Base-by-base conservation (phyloP, 345 rosid genomes). In the Eutrema japonicum region DNA sequence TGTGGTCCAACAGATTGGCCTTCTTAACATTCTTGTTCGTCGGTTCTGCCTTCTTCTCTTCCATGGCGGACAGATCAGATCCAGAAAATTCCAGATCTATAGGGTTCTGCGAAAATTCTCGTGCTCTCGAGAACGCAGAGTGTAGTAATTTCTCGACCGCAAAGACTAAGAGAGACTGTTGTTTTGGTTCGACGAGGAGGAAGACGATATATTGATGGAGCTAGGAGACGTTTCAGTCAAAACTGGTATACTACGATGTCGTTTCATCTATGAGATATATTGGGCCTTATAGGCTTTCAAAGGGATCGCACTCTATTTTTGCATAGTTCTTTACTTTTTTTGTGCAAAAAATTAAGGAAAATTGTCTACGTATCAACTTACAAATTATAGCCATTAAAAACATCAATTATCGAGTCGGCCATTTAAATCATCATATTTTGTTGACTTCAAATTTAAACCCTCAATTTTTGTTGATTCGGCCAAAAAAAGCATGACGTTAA, bases 1-100 rank as follows among this genome's bases (percentile, higher is more conserved):
- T 76, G 79, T 92, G 99, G 83, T 96, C 99, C 53, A 92, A 71
- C 30, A 96, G 91, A 82, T 92, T 96, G 41, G 92, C 85, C 79
- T 92, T 92, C 89, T 88, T 95, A 26, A 83, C 85, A 71, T 65
- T 85, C 67, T 89, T 87, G 78, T 45, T 83, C 32, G 81, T 81
- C 72, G 71, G 77, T 69, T 86, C 98, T 32, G 76, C 30, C 62
- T 83, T 83, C 72, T 84, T 84, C 47, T 85, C 90, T 73, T 83
- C 83, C 96, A 87, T 80, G 56, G 48, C 26, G 13, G 12, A 50
- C 55, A 70, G 80, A 77, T 71, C 57, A 1, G 77, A 66, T 57
- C 68, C 7, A 33, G 32, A 71, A 2, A 41, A 71, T 56, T 56
- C 11, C 61, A 50, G 80, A 77, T 77, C 80, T 57, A 49, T 26